phyloP scores from a whole-genome alignment of 495 filamentous ascomycete genomes.

The Neurospora sp. region DNA sequence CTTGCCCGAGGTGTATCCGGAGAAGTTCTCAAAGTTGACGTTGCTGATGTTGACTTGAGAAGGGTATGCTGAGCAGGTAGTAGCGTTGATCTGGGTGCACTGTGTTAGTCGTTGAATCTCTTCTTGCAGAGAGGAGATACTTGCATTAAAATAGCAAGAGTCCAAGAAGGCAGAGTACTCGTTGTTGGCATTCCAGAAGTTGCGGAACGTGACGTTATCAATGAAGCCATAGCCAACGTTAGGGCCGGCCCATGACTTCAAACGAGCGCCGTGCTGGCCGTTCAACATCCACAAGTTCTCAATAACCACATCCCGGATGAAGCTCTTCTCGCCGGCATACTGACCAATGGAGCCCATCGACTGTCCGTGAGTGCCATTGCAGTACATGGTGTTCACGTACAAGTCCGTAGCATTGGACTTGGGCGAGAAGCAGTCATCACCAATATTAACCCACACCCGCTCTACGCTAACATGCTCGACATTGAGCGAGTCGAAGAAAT shows the following conservation, averaged over 20 bases:
- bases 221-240: conserved; percentile 47
- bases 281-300: conserved; percentile 49
- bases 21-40: conserved; percentile 45
- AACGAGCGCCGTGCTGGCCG: conserved; percentile 44
- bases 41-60: conserved; percentile 46
- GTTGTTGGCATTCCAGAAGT: conserved; percentile 46
- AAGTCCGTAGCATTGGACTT: conserved; percentile 50
- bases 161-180: conserved; percentile 45
- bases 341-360: conserved; percentile 50
- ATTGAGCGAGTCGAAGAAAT: conserved; percentile 48
- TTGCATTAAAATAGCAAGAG: conserved; percentile 49
- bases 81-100: conserved; percentile 12
- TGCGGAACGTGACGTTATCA: conserved; percentile 49
- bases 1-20: conserved; percentile 42
- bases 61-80: conserved; percentile 39
- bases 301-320: conserved; percentile 44
- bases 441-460: conserved; percentile 41
- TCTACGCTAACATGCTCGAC: conserved; percentile 38
- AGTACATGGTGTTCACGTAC: conserved; percentile 47
- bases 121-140: conserved; percentile 10
- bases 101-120: background rate
- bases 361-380: conserved; percentile 48
- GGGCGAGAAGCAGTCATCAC: conserved; percentile 51
- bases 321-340: conserved; percentile 41
- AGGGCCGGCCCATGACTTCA: conserved; percentile 47